Evolutionary conservation across 2,329 filamentous ascomycete genomes (phyloP).

Genomic region (Didymosphaeria variabile): DNA sequence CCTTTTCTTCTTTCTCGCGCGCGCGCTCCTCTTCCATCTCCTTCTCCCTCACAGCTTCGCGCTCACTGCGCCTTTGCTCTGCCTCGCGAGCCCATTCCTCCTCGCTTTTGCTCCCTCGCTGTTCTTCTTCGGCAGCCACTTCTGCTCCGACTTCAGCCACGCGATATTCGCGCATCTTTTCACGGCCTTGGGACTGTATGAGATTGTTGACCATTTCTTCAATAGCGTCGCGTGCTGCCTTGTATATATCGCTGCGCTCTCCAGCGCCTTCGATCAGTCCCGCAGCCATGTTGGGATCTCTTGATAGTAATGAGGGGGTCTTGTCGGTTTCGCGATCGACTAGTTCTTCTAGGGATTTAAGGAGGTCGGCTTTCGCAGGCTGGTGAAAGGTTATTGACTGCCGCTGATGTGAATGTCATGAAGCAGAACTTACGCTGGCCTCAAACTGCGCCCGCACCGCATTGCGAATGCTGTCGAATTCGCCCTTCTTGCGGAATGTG

Average conservation of each 20-base stretch:
- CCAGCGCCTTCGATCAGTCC: conserved; percentile 80
- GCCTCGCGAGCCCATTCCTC: conserved; percentile 76
- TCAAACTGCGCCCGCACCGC: conserved; percentile 79
- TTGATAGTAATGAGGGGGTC: conserved; percentile 75
- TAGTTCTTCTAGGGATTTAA: conserved; percentile 72
- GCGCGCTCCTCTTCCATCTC: conserved; percentile 68
- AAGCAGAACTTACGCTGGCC: conserved; percentile 64
- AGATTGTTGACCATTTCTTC: conserved; percentile 72
- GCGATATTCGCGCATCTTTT: conserved; percentile 73
- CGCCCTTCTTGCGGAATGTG: conserved; percentile 86
- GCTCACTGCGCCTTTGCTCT: conserved; percentile 65
- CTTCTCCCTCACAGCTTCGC: conserved; percentile 69
- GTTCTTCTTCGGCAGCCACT: conserved; percentile 70
- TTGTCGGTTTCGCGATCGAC: conserved; percentile 78
- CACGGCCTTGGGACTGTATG: conserved; percentile 69
- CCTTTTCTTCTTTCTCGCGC: conserved; percentile 58
- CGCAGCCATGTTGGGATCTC: conserved; percentile 77
- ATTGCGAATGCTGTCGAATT: conserved; percentile 80
- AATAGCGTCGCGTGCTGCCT: conserved; percentile 73
- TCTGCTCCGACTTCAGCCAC: conserved; percentile 74
- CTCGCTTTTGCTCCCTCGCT: conserved; percentile 75
- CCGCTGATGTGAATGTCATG: conserved; percentile 5
- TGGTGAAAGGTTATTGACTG: conserved; percentile 43
- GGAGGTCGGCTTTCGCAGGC: conserved; percentile 75
- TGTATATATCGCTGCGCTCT: conserved; percentile 79